phyloP scores from a whole-genome alignment of 2,329 filamentous ascomycete species.

The Didymella arachidicola region DNA sequence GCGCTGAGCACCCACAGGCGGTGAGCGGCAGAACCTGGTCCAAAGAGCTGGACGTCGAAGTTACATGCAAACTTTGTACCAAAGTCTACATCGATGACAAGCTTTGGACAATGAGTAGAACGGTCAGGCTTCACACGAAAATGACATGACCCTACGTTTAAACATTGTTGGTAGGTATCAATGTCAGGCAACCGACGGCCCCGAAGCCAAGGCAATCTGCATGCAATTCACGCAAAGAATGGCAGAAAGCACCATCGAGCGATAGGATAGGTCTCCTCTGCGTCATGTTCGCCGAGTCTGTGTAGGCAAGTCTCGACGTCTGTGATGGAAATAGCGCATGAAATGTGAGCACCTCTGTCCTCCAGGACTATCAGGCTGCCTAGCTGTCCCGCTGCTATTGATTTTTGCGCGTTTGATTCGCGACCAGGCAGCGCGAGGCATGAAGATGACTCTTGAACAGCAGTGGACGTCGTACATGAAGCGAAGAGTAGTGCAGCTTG shows the following conservation, averaged over 20 bases:
- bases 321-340: neutral
- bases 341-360: conserved; percentile 21
- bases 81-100: neutral
- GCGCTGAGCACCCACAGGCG: conserved; percentile 20
- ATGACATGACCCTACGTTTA: too few species aligned
- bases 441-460: conserved; percentile 32
- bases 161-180: neutral
- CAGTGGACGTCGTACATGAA: conserved; percentile 29
- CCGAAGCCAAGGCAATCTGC: neutral
- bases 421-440: conserved; percentile 14
- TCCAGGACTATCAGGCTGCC: conserved; percentile 17
- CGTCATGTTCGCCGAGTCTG: neutral
- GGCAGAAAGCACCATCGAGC: neutral
- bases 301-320: neutral
- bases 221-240: neutral
- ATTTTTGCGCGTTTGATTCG: conserved; percentile 8
- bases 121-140: neutral
- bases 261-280: neutral
- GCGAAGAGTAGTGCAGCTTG: conserved; percentile 27
- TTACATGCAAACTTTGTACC: conserved; percentile 5
- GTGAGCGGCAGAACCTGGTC: conserved; percentile 19
- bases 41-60: conserved; percentile 8
- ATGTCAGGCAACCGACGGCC: neutral
- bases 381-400: conserved; percentile 13
- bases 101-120: neutral